A percentile compares a stretch with the other conserved stretches of the same genome.
These are phyloP conservation scores for Ophiostoma perfectum DNA, from an alignment of 2,329 filamentous ascomycete genomes.

Conservation along the genomic window DNA sequence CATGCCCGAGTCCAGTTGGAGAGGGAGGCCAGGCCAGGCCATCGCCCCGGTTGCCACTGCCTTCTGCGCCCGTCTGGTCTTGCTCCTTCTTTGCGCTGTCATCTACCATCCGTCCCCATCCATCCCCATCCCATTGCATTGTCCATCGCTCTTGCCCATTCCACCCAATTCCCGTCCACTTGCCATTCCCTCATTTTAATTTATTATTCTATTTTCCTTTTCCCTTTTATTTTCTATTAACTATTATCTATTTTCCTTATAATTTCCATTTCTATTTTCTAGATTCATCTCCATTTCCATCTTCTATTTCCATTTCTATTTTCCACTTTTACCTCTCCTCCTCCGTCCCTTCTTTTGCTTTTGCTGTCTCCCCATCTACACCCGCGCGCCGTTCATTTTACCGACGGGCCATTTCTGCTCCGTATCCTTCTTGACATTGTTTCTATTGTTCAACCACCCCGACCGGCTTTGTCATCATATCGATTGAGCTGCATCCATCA, in stretches of 20 bases:
- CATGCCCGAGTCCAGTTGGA: neutral
- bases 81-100: neutral
- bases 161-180: neutral
- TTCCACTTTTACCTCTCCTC: neutral
- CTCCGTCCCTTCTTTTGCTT: neutral
- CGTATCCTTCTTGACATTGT: neutral
- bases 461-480: neutral
- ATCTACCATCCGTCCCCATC: too few relatives aligned
- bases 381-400: slow-evolving; percentile 1
- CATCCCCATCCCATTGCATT: too few relatives aligned
- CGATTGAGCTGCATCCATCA: neutral
- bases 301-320: neutral
- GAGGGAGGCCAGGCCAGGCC: neutral
- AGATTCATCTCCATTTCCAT: neutral
- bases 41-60: neutral
- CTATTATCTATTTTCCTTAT: neutral
- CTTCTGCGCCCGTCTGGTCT: neutral
- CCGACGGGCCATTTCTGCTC: neutral
- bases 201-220: neutral
- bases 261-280: neutral
- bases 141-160: neutral
- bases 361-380: neutral
- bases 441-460: neutral
- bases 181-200: neutral
- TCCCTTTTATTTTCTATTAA: neutral